A percentile compares a stretch with the other conserved stretches of the same genome.
phyloP scores from a whole-genome alignment of 116 monocot species.

The Papilionanthe hybrid region DNA sequence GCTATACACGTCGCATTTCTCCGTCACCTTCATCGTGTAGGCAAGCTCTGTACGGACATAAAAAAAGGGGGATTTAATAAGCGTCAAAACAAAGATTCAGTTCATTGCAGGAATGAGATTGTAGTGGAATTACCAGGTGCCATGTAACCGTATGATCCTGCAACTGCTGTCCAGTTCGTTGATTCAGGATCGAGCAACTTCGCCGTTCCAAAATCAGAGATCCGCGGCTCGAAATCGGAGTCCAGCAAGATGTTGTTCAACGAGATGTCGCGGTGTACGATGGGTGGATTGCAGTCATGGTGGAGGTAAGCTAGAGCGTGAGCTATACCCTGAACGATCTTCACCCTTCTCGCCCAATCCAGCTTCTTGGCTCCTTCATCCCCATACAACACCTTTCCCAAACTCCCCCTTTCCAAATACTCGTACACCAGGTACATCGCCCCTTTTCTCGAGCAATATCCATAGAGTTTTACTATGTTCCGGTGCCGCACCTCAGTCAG shows the following conservation, averaged over 20 bases:
- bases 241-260: constrained; percentile 87
- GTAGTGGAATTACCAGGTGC: constrained; percentile 59
- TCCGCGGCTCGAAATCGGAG: constrained; percentile 60
- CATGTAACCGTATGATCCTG: constrained; percentile 89
- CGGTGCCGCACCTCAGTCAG: constrained; percentile 72
- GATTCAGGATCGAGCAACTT: constrained; percentile 41
- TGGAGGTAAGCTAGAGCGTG: constrained; percentile 83
- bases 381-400: constrained; percentile 58
- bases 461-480: constrained; percentile 77
- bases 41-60: constrained; percentile 44
- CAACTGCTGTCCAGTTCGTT: constrained; percentile 73
- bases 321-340: constrained; percentile 74
- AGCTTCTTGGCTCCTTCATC: constrained; percentile 61
- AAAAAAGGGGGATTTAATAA: background rate
- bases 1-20: constrained; percentile 60
- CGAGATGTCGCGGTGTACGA: constrained; percentile 78
- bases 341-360: constrained; percentile 65
- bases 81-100: background rate
- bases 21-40: constrained; percentile 58
- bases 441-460: constrained; percentile 59
- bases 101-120: background rate
- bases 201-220: constrained; percentile 56
- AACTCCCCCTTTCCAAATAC: constrained; percentile 75
- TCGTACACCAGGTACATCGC: constrained; percentile 79
- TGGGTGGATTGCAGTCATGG: constrained; percentile 64